Conservation (phyloP, 1,284 basidiomycete species). For the Sutorius eximius region DNA sequence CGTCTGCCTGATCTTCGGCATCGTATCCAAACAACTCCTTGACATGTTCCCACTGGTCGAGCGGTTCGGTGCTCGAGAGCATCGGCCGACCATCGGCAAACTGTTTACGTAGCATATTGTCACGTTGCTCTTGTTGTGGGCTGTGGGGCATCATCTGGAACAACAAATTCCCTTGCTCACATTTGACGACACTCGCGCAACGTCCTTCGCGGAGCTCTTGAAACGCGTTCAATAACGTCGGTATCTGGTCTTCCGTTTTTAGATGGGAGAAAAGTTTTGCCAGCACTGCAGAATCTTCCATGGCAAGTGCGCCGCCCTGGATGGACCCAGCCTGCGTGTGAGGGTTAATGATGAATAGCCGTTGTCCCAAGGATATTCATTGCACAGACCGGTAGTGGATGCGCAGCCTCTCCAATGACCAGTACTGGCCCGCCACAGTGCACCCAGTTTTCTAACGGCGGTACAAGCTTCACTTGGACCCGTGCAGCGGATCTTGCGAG, state of each 20-base stretch:
- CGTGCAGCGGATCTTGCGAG: slow-evolving; percentile 38
- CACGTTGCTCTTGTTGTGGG: slow-evolving; percentile 42
- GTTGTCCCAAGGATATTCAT: neutral
- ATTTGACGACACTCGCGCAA: slow-evolving; percentile 37
- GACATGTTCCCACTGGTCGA: slow-evolving; percentile 42
- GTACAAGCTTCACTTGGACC: slow-evolving; percentile 38
- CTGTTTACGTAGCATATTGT: slow-evolving; percentile 42
- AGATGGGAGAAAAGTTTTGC: slow-evolving; percentile 60
- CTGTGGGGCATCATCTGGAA: slow-evolving; percentile 43
- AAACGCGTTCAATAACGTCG: slow-evolving; percentile 49
- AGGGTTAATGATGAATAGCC: neutral
- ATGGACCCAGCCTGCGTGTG: slow-evolving; percentile 47
- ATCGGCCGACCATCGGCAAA: slow-evolving; percentile 39
- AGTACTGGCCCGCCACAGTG: slow-evolving; percentile 45
- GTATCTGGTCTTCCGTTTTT: slow-evolving; percentile 49
- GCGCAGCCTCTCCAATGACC: slow-evolving; percentile 53
- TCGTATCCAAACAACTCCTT: slow-evolving; percentile 45
- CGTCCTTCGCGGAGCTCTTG: slow-evolving; percentile 50
- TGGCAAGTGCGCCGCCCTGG: slow-evolving; percentile 49
- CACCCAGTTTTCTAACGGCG: slow-evolving; percentile 55
- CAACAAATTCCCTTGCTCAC: slow-evolving; percentile 40
- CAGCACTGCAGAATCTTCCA: slow-evolving; percentile 59
- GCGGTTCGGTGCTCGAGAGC: slow-evolving; percentile 29
- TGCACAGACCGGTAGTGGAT: slow-evolving; percentile 49
- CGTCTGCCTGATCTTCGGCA: slow-evolving; percentile 45